Conservation (phyloP, 2,329 filamentous ascomycete genomes). For the Fusarium begoniae region DNA sequence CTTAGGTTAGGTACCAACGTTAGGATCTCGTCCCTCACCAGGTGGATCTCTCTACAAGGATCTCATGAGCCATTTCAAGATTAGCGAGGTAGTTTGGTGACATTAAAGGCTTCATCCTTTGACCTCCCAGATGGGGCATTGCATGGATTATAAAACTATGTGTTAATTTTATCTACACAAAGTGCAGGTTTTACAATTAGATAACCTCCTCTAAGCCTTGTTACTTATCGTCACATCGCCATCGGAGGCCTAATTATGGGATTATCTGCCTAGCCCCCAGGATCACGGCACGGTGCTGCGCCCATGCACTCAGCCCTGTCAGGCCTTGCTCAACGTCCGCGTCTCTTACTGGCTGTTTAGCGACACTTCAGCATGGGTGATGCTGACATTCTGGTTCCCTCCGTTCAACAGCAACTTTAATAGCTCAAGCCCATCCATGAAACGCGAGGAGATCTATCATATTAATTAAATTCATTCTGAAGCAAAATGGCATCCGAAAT, state of each 20-base stretch:
- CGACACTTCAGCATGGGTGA: background rate
- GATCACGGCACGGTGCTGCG: background rate
- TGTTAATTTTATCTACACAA: too few species aligned
- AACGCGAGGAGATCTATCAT: too few species aligned
- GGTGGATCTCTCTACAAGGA: too few species aligned
- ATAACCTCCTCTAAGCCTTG: too few species aligned
- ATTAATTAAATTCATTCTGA: fast-evolving
- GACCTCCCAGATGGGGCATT: too few species aligned
- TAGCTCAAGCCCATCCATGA: background rate
- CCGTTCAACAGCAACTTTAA: background rate
- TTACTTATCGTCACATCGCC: fast-evolving
- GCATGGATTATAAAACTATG: too few species aligned
- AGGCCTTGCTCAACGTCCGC: background rate
- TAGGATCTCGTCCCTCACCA: too few species aligned
- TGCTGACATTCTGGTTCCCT: background rate
- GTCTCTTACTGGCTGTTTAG: background rate
- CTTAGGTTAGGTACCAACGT: too few species aligned
- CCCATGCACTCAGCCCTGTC: background rate
- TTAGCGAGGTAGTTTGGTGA: too few species aligned
- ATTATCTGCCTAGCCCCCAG: background rate
- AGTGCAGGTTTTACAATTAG: too few species aligned
- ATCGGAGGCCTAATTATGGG: background rate
- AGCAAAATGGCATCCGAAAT: background rate
- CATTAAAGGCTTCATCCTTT: too few species aligned
- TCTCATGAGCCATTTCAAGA: too few species aligned